Conservation (phyloP, 257 asterid species). For the Mentha longifolia region DNA sequence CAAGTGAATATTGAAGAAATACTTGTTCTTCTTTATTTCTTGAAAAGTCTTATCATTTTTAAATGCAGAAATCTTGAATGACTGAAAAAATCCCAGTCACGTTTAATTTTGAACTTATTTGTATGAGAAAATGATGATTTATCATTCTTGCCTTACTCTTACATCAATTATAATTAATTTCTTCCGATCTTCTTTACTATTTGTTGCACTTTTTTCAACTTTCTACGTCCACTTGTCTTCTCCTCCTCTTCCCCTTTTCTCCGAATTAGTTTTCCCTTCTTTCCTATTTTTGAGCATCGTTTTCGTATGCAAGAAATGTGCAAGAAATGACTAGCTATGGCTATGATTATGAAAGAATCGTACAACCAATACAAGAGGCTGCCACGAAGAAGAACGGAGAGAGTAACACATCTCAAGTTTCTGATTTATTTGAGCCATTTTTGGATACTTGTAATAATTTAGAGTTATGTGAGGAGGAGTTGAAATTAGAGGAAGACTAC, state of each 20-base stretch:
- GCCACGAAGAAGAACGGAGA: background rate
- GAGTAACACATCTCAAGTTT: too few species aligned
- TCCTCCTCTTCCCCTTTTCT: background rate
- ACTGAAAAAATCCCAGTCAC: background rate
- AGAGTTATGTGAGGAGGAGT: background rate
- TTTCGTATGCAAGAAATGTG: conserved; percentile 25
- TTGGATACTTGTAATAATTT: too few species aligned
- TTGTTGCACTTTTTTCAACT: conserved; percentile 32
- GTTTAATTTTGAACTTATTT: background rate
- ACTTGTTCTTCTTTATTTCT: background rate
- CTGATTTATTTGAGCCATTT: too few species aligned
- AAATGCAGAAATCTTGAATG: background rate
- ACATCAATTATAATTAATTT: conserved; percentile 19
- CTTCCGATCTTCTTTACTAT: conserved; percentile 33
- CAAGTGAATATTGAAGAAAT: background rate
- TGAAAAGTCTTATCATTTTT: background rate
- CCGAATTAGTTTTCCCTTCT: conserved; percentile 10
- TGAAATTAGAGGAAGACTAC: conserved; percentile 28
- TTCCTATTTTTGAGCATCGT: conserved; percentile 18
- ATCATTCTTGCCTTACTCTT: conserved; percentile 21
- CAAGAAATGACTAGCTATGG: conserved; percentile 12
- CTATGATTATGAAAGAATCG: background rate
- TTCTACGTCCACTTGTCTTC: conserved; percentile 7
- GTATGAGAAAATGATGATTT: background rate
- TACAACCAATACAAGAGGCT: conserved; percentile 3